Base-by-base conservation (phyloP, 768 basidiomycete genomes). In the Lepiota venenata region DNA sequence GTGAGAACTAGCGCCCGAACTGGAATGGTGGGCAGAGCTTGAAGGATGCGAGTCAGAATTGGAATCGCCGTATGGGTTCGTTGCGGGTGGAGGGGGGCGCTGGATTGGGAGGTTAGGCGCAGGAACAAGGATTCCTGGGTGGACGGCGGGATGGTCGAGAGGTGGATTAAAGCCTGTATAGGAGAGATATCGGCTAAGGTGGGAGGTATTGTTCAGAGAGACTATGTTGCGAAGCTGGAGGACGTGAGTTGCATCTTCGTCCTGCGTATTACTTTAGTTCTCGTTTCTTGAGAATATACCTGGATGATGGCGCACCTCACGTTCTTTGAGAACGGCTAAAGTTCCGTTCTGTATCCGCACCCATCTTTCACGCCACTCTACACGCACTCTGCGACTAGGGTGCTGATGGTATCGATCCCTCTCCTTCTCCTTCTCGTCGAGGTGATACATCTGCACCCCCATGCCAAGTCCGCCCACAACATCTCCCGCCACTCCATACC, bases 331-430 rank as follows among this genome's bases (percentile, higher is more conserved):
- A 14, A 89, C 62, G 47, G 68, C 73, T n/a, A 89, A 64, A 18
- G 72, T 61, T 0, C 83, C 85, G 20, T 82, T 76, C 50, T 74
- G 71, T 25, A 89, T 76, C n/a, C 87, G 71, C 41, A 83, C 70
- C 80, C 83, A 87, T 3, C 83, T 69, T 15, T 80, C 73, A 40
- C 77, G 75, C 87, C 87, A 89, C 47, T 85, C 85, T 8, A 81
- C 74, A 75, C 58, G 61, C 61, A 58, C 56, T 64, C 52, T 37
- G 29, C 27, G 45, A 29, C 52, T 61, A 37, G 20, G 14, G 47
- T 44, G 42, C 6, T 55, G 27, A 36, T 20, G 36, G 29, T 41
- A 15, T n/a, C 15, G 35, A 7, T 16, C 20, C 43, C 21, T 27
- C 50, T 25, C 21, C n/a, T 27, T 48, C 32, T 60, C 51, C 42